These are phyloP conservation scores for Acer negundo DNA, from an alignment of 345 rosid species.

Conservation along the genomic window DNA sequence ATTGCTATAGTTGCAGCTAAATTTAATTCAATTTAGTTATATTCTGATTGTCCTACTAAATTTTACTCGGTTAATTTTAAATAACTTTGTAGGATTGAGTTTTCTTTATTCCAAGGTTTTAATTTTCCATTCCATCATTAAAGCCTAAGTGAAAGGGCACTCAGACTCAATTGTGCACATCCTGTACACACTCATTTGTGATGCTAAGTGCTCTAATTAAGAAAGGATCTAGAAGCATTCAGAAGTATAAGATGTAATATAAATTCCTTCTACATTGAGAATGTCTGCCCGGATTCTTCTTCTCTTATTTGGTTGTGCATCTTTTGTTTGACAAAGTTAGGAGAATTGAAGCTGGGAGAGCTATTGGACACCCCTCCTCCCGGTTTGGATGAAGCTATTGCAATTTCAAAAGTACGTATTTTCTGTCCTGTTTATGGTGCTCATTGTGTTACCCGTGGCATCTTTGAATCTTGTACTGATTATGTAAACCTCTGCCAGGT, in stretches of 20 bases:
- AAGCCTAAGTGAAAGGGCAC: neutral
- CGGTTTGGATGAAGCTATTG: constrained; percentile 98
- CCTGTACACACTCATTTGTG: neutral
- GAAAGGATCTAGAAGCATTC: neutral
- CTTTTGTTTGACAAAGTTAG: constrained; percentile 52
- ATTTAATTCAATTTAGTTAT: neutral
- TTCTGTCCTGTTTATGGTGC: constrained; percentile 18
- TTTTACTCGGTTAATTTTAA: neutral
- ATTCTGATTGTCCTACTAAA: neutral
- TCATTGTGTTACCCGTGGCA: neutral
- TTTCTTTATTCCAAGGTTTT: neutral
- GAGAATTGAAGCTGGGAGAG: constrained; percentile 91
- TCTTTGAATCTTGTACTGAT: constrained; percentile 31
- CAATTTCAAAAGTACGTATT: constrained; percentile 77
- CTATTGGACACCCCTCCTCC: constrained; percentile 98
- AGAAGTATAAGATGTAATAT: neutral
- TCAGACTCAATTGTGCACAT: neutral
- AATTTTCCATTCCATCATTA: neutral
- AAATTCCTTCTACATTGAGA: neutral
- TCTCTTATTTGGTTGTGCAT: constrained; percentile 19
- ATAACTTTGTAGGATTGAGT: neutral
- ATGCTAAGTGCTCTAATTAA: neutral
- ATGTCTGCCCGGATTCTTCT: neutral
- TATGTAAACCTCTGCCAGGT: constrained; percentile 49
- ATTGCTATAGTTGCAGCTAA: neutral